Percentiles rank a stretch among this genome's conserved stretches.
Evolutionary conservation across 495 filamentous ascomycete species (phyloP).

Genomic region (Penicillium goetzii): DNA sequence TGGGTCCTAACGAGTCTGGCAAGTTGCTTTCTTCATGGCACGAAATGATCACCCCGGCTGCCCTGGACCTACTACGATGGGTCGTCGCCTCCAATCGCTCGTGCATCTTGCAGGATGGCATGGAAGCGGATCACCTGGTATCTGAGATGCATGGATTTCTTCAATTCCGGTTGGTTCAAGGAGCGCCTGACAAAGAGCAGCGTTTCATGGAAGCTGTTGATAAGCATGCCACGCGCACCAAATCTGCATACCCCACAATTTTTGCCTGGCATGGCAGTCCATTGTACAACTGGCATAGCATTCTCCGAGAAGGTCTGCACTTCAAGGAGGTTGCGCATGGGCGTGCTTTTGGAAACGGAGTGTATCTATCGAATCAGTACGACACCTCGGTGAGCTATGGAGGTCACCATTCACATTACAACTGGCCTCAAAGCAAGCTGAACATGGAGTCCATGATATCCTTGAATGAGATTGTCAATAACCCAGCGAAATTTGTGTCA

Average conservation of each 20-base stretch:
- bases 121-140: conserved; percentile 56
- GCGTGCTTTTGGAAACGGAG: conserved; percentile 75
- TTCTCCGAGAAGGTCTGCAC: conserved; percentile 80
- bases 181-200: conserved; percentile 86
- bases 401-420: not conserved
- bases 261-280: conserved; percentile 87
- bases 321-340: conserved; percentile 66
- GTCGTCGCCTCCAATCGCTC: conserved; percentile 90
- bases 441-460: conserved; percentile 64
- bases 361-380: conserved; percentile 72
- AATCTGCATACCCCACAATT: conserved; percentile 62
- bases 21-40: conserved; percentile 61
- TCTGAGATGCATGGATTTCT: conserved; percentile 68
- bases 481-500: conserved; percentile 61
- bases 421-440: conserved; percentile 70
- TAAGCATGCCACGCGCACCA: conserved; percentile 42
- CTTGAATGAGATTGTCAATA: conserved; percentile 88
- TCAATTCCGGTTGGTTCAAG: conserved; percentile 88
- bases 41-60: conserved; percentile 64
- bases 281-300: conserved; percentile 85
- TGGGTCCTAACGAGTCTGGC: conserved; percentile 44
- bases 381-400: conserved; percentile 61
- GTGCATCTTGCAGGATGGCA: conserved; percentile 75
- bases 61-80: conserved; percentile 77
- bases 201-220: conserved; percentile 71